phyloP scores from a whole-genome alignment of 129 eudicot species.

The Silybum marianum region DNA sequence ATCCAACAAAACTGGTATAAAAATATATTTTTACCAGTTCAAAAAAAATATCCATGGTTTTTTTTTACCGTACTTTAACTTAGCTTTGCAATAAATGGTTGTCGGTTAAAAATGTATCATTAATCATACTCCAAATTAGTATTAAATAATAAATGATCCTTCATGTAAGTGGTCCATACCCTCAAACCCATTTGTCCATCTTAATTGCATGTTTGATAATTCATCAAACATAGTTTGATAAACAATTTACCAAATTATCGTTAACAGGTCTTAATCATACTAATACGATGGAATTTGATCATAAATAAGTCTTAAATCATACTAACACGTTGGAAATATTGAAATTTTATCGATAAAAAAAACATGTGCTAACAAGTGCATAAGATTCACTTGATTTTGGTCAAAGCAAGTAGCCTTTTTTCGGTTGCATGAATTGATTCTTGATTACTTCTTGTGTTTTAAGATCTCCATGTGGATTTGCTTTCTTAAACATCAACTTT shows the following conservation, averaged over 20 bases:
- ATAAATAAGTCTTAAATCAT: too few relatives aligned
- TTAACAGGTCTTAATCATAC: too few relatives aligned
- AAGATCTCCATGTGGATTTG: constrained; percentile 15
- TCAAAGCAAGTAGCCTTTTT: constrained; percentile 31
- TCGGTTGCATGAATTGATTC: constrained; percentile 18
- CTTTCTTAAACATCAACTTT: background rate
- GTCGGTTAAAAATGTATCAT: too few relatives aligned
- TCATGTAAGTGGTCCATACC: background rate
- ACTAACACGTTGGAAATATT: background rate
- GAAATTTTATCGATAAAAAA: background rate
- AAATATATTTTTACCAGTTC: too few relatives aligned
- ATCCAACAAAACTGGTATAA: too few relatives aligned
- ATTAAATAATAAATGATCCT: too few relatives aligned
- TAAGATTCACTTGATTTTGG: constrained; percentile 16
- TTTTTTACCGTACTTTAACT: too few relatives aligned
- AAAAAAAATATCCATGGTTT: too few relatives aligned
- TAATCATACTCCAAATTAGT: too few relatives aligned
- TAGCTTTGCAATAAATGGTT: too few relatives aligned
- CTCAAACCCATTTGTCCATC: background rate
- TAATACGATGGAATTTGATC: too few relatives aligned
- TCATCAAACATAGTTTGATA: background rate
- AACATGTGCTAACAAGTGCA: background rate
- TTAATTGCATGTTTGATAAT: background rate
- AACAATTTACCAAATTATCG: too few relatives aligned
- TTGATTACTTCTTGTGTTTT: constrained; percentile 26